phyloP scores from a whole-genome alignment of 1,284 basidiomycete genomes.

The Hemileia vastatrix region DNA sequence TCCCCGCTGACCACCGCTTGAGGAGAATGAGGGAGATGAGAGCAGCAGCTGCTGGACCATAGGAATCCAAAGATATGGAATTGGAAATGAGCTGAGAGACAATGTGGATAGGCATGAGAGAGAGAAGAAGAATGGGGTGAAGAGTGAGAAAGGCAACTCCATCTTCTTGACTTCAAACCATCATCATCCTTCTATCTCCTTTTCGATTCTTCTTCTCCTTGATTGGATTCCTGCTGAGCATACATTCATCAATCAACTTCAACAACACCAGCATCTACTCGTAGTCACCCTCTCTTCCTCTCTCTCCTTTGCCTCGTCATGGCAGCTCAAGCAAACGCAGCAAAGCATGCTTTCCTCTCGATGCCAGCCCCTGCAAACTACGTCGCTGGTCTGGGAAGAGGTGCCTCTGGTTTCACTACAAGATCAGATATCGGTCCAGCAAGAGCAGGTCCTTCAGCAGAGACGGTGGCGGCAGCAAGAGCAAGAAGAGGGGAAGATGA shows the following conservation, averaged over 20 bases:
- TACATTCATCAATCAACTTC: background rate
- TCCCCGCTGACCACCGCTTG: no score
- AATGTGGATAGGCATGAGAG: no score
- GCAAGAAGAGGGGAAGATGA: no score
- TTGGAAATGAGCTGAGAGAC: no score
- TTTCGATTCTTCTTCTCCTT: background rate
- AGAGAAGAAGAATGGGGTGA: no score
- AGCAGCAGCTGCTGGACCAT: no score
- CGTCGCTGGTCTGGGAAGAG: slow-evolving; percentile 41
- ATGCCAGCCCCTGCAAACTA: slow-evolving; percentile 40
- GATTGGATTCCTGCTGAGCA: background rate
- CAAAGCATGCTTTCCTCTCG: slow-evolving; percentile 27
- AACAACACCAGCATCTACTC: background rate
- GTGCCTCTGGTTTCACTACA: slow-evolving; percentile 42
- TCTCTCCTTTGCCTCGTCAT: background rate
- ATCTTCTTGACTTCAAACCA: no score
- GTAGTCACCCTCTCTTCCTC: background rate
- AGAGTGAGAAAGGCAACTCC: no score
- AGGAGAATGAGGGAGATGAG: no score
- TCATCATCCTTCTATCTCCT: no score
- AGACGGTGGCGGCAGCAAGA: slow-evolving; percentile 27
- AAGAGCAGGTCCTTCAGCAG: slow-evolving; percentile 33
- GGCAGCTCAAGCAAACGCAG: background rate
- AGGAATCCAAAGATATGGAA: no score
- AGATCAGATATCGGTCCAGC: slow-evolving; percentile 44